Percentiles rank a stretch among this genome's conserved stretches.
phyloP scores from a whole-genome alignment of 345 rosid genomes.

The Eutrema yunnanense region DNA sequence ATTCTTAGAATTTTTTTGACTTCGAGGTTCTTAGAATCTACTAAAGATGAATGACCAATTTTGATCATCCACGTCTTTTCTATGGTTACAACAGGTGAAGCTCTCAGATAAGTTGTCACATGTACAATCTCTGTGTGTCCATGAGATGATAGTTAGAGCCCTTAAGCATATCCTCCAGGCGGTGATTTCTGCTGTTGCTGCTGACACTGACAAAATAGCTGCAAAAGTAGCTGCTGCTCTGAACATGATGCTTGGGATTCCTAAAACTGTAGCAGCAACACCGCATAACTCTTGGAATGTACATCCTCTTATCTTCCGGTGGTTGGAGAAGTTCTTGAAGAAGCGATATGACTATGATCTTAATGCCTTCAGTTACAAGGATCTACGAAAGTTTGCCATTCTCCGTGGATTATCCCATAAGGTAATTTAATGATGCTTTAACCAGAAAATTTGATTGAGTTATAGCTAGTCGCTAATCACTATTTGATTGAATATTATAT shows the following conservation, averaged over 20 bases:
- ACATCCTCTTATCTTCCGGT: conserved; percentile 75
- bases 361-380: conserved; percentile 70
- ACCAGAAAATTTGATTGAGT: not conserved
- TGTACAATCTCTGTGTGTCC: conserved; percentile 91
- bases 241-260: conserved; percentile 90
- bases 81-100: conserved; percentile 56
- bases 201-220: conserved; percentile 58
- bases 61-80: conserved; percentile 15
- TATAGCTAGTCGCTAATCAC: not conserved
- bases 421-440: conserved; percentile 40
- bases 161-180: conserved; percentile 89
- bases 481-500: not conserved
- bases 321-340: conserved; percentile 82
- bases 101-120: conserved; percentile 94
- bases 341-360: conserved; percentile 93
- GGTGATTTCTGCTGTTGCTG: conserved; percentile 64
- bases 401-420: conserved; percentile 93
- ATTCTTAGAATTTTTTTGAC: not conserved
- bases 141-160: conserved; percentile 97
- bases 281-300: conserved; percentile 38
- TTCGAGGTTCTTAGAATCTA: conserved; percentile 1
- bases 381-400: conserved; percentile 82
- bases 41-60: conserved; percentile 1
- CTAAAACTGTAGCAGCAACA: conserved; percentile 40
- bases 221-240: conserved; percentile 71